phyloP scores from a whole-genome alignment of 257 asterid species.

The Scutellaria minor region DNA sequence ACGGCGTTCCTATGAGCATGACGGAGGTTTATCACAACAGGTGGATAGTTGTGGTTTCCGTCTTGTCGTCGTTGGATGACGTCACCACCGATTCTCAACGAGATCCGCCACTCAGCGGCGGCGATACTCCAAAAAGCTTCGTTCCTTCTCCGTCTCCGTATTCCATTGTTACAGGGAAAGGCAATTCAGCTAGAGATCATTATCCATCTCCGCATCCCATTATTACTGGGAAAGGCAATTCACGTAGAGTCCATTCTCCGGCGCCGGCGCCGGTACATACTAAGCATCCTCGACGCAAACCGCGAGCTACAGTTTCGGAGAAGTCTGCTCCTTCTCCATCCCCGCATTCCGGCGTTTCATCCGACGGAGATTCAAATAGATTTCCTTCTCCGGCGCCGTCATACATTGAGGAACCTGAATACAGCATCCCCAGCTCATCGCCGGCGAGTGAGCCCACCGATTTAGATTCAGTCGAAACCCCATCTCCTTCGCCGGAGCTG shows the following conservation, averaged over 20 bases:
- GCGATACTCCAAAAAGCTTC: background rate
- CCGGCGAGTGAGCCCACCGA: background rate
- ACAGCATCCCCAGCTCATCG: constrained; percentile 6
- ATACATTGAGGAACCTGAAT: background rate
- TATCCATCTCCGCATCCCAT: constrained; percentile 30
- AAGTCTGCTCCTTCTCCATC: constrained; percentile 29
- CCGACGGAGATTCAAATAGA: background rate
- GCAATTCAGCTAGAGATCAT: background rate
- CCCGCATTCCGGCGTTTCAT: constrained; percentile 21
- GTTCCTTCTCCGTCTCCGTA: constrained; percentile 38
- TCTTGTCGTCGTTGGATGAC: constrained; percentile 56
- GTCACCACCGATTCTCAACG: constrained; percentile 28
- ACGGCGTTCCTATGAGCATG: constrained; percentile 50
- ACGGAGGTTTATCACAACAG: constrained; percentile 64
- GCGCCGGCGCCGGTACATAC: constrained; percentile 15
- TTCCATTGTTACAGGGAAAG: constrained; percentile 16
- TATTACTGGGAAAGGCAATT: background rate
- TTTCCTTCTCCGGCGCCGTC: constrained; percentile 20
- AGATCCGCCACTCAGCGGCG: constrained; percentile 16
- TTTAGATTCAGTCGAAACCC: background rate
- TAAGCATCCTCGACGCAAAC: background rate
- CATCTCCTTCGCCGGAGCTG: constrained; percentile 33
- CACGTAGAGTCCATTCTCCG: background rate
- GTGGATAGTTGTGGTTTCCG: constrained; percentile 66
- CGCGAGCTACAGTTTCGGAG: background rate